Evolutionary conservation across 192 early-diverging fungal genomes (phyloP), one percentile per base, ranked within the genome.

Genomic region (Borealophlyctis nickersoniae): DNA sequence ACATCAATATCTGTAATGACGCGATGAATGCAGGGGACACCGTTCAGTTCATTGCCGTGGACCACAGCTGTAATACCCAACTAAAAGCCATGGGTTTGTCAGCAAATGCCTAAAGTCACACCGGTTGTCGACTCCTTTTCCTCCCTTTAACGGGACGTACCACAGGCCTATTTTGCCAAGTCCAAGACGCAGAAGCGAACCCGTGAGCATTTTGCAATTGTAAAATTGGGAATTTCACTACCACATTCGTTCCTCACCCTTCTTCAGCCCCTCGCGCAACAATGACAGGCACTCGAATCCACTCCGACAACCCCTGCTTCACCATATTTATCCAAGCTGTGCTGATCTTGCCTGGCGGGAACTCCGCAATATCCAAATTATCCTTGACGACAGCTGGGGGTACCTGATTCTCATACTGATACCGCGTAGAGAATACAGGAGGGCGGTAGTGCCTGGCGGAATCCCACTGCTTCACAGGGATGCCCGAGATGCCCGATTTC

Each of bases 21-120:
- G 11, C 89, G 81, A 64, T 95, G 93, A 39, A 92, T 95, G 64
- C 89, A 84, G 11, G 93, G 93, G 24, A 95, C 89, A 24, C 93
- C 93, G 62, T 95, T 95, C 50, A 95, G 76, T 63, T 95, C 93
- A 63, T 95, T 93, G 60, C 93, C 93, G 66, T 95, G 93, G 3
- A 95, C 78, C 0, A 91, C 93, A 0, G 93, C 92, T 0, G 93
- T 95, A 68, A 86, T 77, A n/a, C 81, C 81, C n/a, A 83, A 4
- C 11, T 5, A 49, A 56, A 39, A 52, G 3, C 39, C 19, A 19
- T 45, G 39, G 32, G 34, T 29, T 19, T 3, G 36, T 16, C 51
- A 54, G 24, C 19, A 33, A 56, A 23, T 4, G n/a, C 27, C 45
- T 5, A 52, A 23, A 24, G 36, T 3, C 1, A 52, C 0, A 36